A percentile compares a stretch with the other conserved stretches of the same genome.
Conservation (phyloP, 176 grass and related monocot species). For the Avena sativa region DNA sequence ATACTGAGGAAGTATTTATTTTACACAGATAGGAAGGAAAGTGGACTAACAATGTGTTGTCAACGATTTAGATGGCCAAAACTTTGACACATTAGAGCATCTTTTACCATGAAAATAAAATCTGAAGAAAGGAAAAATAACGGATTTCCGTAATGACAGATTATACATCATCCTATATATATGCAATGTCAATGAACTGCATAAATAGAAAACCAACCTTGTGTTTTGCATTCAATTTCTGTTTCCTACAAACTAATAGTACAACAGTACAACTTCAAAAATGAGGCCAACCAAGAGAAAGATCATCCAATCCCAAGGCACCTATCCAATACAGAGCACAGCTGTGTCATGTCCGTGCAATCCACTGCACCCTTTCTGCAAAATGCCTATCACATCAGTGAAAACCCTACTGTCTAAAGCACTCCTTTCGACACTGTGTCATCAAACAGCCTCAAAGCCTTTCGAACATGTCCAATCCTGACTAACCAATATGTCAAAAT, state of each 20-base stretch:
- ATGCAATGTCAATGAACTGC: conserved; percentile 21
- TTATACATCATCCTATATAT: not conserved
- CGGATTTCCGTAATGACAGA: not conserved
- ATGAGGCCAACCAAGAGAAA: conserved; percentile 8
- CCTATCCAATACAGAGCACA: conserved; percentile 73
- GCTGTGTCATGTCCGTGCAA: conserved; percentile 52
- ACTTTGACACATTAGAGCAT: conserved; percentile 4
- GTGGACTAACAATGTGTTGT: not conserved
- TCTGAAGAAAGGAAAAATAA: not conserved
- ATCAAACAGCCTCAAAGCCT: conserved; percentile 68
- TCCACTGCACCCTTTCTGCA: conserved; percentile 71
- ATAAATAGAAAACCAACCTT: conserved; percentile 6
- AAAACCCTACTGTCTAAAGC: conserved; percentile 70
- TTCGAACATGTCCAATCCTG: conserved; percentile 54
- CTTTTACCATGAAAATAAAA: not conserved
- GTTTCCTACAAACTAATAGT: conserved; percentile 1
- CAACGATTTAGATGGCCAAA: conserved; percentile 2
- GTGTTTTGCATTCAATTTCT: conserved; percentile 3
- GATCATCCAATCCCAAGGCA: conserved; percentile 62
- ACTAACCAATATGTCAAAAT: conserved; percentile 77
- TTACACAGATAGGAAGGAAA: not conserved
- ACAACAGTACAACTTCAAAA: conserved; percentile 26
- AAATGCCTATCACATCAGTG: conserved; percentile 75
- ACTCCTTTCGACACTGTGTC: conserved; percentile 66
- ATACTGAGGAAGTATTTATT: not conserved